Conservation (phyloP, 2,329 filamentous ascomycete genomes). For the Penicillium sp. region DNA sequence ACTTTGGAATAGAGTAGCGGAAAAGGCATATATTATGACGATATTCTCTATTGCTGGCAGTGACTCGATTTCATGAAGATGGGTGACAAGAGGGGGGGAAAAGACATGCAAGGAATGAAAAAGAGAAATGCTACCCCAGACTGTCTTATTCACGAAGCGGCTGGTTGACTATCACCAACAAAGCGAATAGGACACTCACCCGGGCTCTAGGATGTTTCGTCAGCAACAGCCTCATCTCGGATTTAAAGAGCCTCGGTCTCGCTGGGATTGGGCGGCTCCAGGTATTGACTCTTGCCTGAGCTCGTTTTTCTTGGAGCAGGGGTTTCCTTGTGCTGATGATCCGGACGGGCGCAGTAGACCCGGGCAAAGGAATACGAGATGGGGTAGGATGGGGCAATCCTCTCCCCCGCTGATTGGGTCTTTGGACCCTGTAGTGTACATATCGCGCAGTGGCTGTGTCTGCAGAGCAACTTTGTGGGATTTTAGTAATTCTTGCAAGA, state of each 20-base stretch:
- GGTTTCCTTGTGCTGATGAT: constrained; percentile 11
- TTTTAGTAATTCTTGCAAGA: too few relatives aligned
- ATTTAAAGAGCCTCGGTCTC: neutral
- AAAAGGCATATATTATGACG: constrained; percentile 8
- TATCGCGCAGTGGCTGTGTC: constrained; percentile 14
- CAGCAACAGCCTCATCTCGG: constrained; percentile 23
- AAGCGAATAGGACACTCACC: constrained; percentile 1
- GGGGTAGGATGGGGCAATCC: constrained; percentile 12
- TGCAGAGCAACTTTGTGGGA: neutral
- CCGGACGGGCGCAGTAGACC: constrained; percentile 6
- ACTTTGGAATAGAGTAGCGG: neutral
- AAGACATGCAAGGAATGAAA: neutral
- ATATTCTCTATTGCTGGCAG: neutral
- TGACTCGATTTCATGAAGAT: neutral
- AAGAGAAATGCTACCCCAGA: neutral
- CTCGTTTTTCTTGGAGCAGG: neutral
- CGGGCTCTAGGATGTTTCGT: constrained; percentile 8
- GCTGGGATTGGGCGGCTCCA: constrained; percentile 3
- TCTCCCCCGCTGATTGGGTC: constrained; percentile 13
- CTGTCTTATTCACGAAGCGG: neutral
- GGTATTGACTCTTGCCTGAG: neutral
- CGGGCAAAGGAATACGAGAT: constrained; percentile 20
- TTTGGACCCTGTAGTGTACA: neutral
- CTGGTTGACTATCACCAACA: constrained; percentile 3
- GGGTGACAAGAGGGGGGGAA: neutral